Percentiles rank a stretch among this genome's conserved stretches.
Evolutionary conservation across 208 protist species (phyloP).

Genomic region (Strigomonas culicis): DNA sequence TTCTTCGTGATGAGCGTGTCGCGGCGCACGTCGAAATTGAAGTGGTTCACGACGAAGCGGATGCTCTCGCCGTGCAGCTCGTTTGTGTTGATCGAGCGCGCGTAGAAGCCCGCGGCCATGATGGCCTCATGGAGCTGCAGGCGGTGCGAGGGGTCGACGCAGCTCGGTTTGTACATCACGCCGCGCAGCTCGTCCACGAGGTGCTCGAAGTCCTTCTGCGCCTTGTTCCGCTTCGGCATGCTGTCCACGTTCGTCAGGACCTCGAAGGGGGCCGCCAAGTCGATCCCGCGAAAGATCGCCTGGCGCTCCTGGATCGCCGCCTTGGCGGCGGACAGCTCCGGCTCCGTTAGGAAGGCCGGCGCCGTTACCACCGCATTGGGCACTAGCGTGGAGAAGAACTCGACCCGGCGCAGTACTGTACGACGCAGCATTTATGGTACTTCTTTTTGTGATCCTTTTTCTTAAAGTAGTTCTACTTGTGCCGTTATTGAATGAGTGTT

Average conservation of each 20-base stretch:
- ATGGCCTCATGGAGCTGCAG: slow-evolving; percentile 85
- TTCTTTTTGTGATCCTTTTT: slow-evolving; percentile 8
- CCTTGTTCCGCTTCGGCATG: slow-evolving; percentile 33
- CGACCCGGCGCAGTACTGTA: slow-evolving; percentile 40
- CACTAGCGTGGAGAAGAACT: slow-evolving; percentile 80
- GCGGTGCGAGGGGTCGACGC: slow-evolving; percentile 51
- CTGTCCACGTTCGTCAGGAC: slow-evolving; percentile 30
- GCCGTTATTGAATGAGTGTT: too few species aligned
- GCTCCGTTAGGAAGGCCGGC: slow-evolving; percentile 32
- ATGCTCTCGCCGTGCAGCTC: slow-evolving; percentile 67
- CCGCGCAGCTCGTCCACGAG: slow-evolving; percentile 49
- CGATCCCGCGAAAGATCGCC: slow-evolving; percentile 30
- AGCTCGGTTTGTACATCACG: slow-evolving; percentile 58
- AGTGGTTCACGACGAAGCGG: slow-evolving; percentile 86
- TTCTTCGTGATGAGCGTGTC: slow-evolving; percentile 70
- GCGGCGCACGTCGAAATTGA: slow-evolving; percentile 88
- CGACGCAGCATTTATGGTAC: slow-evolving; percentile 51
- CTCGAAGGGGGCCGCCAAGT: slow-evolving; percentile 32
- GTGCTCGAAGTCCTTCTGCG: slow-evolving; percentile 33
- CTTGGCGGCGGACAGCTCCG: slow-evolving; percentile 40
- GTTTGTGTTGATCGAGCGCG: slow-evolving; percentile 48
- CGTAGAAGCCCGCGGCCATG: slow-evolving; percentile 88
- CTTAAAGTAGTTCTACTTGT: too few species aligned
- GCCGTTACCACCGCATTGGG: slow-evolving; percentile 38
- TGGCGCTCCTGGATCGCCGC: slow-evolving; percentile 41